Percentiles rank a stretch among this genome's conserved stretches.
Conservation (phyloP, 2,329 filamentous ascomycete species). For the Didymella pinodella region DNA sequence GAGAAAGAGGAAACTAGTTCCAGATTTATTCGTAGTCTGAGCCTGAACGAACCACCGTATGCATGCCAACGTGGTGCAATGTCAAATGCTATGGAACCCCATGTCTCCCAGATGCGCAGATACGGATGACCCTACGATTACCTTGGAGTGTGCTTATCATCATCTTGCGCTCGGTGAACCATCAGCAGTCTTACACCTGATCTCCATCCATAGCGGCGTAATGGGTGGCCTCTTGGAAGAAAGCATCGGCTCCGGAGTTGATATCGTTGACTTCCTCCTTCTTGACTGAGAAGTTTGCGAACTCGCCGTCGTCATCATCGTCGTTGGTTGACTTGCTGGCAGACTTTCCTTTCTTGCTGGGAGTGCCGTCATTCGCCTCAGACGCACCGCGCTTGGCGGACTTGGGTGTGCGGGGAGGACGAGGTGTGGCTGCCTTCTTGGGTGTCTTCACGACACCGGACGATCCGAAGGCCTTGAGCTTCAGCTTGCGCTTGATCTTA, state of each 20-base stretch:
- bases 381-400: constrained; percentile 26
- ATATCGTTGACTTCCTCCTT: constrained; percentile 26
- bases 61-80: too few species aligned
- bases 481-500: constrained; percentile 46
- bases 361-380: constrained; percentile 13
- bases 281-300: constrained; percentile 25
- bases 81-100: too few species aligned
- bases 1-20: too few species aligned
- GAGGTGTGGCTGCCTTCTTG: constrained; percentile 26
- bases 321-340: not conserved
- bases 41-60: too few species aligned
- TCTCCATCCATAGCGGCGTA: not conserved
- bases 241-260: not conserved
- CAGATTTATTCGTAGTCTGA: too few species aligned
- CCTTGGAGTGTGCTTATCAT: too few species aligned
- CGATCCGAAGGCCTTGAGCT: constrained; percentile 19
- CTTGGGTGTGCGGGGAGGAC: constrained; percentile 15
- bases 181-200: not conserved
- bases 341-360: constrained; percentile 27
- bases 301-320: constrained; percentile 30
- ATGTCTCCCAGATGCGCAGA: too few species aligned
- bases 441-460: constrained; percentile 25
- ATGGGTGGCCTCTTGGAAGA: constrained; percentile 8
- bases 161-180: too few species aligned
- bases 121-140: too few species aligned